These are phyloP conservation scores for Sugiyamaella pinicola DNA, from an alignment of 1,139 yeast genomes.

Conservation along the genomic window DNA sequence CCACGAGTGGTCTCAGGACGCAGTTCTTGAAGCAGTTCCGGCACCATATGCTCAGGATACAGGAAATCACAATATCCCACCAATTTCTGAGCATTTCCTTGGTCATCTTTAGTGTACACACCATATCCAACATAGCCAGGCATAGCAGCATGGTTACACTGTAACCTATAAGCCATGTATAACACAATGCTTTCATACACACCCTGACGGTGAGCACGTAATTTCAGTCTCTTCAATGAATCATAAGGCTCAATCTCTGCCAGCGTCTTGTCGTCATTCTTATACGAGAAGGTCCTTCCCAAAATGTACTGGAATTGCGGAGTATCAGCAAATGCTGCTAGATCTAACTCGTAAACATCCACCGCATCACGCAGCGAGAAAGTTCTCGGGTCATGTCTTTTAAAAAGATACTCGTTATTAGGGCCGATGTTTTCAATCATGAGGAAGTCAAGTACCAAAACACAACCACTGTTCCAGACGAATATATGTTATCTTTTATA, in stretches of 20 bases:
- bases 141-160: neutral
- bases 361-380: neutral
- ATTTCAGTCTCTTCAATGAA: constrained; percentile 9
- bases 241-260: constrained; percentile 8
- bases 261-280: constrained; percentile 1
- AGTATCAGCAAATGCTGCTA: constrained; percentile 3
- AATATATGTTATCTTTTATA: too few relatives aligned
- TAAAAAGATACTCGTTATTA: constrained; percentile 8
- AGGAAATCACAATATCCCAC: constrained; percentile 14
- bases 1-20: constrained; percentile 12
- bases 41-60: constrained; percentile 10
- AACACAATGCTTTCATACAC: neutral
- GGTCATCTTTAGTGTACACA: constrained; percentile 1
- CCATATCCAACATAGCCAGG: constrained; percentile 9
- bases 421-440: constrained; percentile 3
- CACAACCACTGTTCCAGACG: too few relatives aligned
- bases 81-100: constrained; percentile 1
- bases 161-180: neutral
- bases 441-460: too few relatives aligned
- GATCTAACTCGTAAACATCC: constrained; percentile 5
- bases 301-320: neutral
- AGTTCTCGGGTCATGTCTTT: constrained; percentile 10
- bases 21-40: neutral
- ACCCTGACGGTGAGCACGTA: neutral
- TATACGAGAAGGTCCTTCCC: neutral